Base-by-base conservation (phyloP, 2,329 filamentous ascomycete genomes). In the Teratosphaeria viscida region DNA sequence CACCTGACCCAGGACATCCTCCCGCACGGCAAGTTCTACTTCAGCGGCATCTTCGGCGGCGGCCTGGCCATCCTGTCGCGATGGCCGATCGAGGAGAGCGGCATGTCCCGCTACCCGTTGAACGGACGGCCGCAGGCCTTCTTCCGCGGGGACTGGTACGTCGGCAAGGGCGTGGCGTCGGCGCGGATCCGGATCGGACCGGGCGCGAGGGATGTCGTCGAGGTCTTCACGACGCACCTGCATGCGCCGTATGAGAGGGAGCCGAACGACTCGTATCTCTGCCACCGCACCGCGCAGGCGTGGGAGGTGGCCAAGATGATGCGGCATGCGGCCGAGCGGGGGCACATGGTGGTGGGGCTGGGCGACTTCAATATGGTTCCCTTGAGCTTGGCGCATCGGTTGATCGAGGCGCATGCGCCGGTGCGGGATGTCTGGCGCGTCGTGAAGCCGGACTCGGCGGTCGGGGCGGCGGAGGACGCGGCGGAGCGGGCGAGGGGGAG, bases 351-450 rank as follows among this genome's bases (percentile, higher is more conserved):
- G 57, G 78, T 97, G 52, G 92, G 86, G 5, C 78, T 96, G 58
- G 94, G 94, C 29, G 94, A 97, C 77, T 96, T 97, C 78, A 97
- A 97, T 76, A 95, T 96, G 88, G 79, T 90, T n/a, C 94, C 94
- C 0, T 75, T 87, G 49, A 95, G 90, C 29, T 83, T 96, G 62
- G 87, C 89, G 35, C 90, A 97, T 76, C 83, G 85, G 58, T 80
- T 97, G 64, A 86, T 99, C 66, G 89, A 87, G 60, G 84, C 85
- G 3, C 86, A 91, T 70, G 85, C 87, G 10, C 86, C 87, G 14
- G 86, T 95, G 32, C 82, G 82, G 53, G 94, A 99, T 71, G 85
- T 85, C 26, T 99, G 94, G 94, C 84, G 88, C 58, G 81, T 89
- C 34, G 74, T 95, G 23, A 88, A 95, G 72, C 92, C 94, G 0